Evolutionary conservation across 495 filamentous ascomycete genomes (phyloP).

Genomic region (Penicillium alfredii): DNA sequence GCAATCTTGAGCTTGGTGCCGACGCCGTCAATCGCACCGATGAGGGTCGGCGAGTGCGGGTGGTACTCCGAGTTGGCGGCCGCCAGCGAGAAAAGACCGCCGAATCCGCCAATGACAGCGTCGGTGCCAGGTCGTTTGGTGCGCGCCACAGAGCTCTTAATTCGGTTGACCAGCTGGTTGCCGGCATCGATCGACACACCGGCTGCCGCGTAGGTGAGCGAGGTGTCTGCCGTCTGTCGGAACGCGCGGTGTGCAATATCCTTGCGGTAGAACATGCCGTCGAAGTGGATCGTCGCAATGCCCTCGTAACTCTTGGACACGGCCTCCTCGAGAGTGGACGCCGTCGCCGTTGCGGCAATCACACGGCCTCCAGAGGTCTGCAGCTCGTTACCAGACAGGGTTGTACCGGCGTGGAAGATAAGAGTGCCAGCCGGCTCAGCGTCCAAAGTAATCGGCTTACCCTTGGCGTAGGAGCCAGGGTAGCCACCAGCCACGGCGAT

Average conservation of each 20-base stretch:
- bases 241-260: slow-evolving; percentile 78
- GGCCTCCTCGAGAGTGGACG: slow-evolving; percentile 67
- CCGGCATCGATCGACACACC: slow-evolving; percentile 91
- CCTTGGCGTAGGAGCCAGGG: slow-evolving; percentile 80
- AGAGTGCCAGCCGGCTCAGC: slow-evolving; percentile 47
- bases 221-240: slow-evolving; percentile 38
- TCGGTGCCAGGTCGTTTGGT: slow-evolving; percentile 80
- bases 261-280: slow-evolving; percentile 85
- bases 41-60: slow-evolving; percentile 64
- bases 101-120: slow-evolving; percentile 91
- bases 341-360: slow-evolving; percentile 79
- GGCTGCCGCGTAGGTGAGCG: slow-evolving; percentile 85
- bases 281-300: slow-evolving; percentile 72
- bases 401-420: slow-evolving; percentile 93
- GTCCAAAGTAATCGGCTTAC: slow-evolving; percentile 62
- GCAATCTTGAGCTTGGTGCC: slow-evolving; percentile 96
- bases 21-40: slow-evolving; percentile 91
- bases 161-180: slow-evolving; percentile 81
- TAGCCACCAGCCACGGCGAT: slow-evolving; percentile 95
- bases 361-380: slow-evolving; percentile 82
- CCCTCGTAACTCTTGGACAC: slow-evolving; percentile 78
- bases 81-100: slow-evolving; percentile 77
- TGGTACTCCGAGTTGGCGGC: slow-evolving; percentile 63
- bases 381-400: slow-evolving; percentile 53
- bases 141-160: slow-evolving; percentile 74